A percentile compares a stretch with the other conserved stretches of the same genome.
Conservation (phyloP, 805 yeast species). For the Grigorovia jiainica region DNA sequence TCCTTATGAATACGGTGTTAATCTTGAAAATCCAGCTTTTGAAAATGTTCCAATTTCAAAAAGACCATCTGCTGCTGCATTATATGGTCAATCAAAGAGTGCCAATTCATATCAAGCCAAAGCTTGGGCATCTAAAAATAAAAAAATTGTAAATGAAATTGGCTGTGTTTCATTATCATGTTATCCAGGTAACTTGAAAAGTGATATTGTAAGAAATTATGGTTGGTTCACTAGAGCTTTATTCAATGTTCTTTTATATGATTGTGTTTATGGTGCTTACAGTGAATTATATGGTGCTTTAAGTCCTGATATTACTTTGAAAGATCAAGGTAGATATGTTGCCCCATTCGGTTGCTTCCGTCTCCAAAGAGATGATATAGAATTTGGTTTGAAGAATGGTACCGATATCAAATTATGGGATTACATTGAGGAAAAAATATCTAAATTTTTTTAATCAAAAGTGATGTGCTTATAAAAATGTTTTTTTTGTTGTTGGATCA, state of each 20-base stretch:
- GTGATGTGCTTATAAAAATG: no score
- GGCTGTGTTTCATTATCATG: conserved; percentile 28
- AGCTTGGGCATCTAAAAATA: conserved; percentile 27
- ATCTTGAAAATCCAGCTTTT: conserved; percentile 24
- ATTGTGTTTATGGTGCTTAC: conserved; percentile 29
- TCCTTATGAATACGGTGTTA: conserved; percentile 26
- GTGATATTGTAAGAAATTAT: conserved; percentile 26
- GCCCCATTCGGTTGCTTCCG: conserved; percentile 30
- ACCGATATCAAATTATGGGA: conserved; percentile 24
- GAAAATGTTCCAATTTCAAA: conserved; percentile 11
- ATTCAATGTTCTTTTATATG: conserved; percentile 5
- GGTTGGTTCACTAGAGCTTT: conserved; percentile 10
- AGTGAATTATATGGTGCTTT: conserved; percentile 33
- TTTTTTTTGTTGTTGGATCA: no score
- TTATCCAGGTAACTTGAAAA: conserved; percentile 31
- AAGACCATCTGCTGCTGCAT: conserved; percentile 12
- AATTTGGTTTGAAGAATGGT: conserved; percentile 21
- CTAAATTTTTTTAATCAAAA: conserved; percentile 2
- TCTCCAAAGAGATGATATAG: conserved; percentile 23
- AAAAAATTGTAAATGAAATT: conserved; percentile 14
- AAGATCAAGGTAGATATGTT: conserved; percentile 28
- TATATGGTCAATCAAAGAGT: conserved; percentile 35
- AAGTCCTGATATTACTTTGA: conserved; percentile 25
- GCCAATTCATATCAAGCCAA: conserved; percentile 28
- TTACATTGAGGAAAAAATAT: conserved; percentile 11